These are phyloP conservation scores for Narthecium ossifragum DNA, from an alignment of 106 monocot genomes.

Conservation along the genomic window DNA sequence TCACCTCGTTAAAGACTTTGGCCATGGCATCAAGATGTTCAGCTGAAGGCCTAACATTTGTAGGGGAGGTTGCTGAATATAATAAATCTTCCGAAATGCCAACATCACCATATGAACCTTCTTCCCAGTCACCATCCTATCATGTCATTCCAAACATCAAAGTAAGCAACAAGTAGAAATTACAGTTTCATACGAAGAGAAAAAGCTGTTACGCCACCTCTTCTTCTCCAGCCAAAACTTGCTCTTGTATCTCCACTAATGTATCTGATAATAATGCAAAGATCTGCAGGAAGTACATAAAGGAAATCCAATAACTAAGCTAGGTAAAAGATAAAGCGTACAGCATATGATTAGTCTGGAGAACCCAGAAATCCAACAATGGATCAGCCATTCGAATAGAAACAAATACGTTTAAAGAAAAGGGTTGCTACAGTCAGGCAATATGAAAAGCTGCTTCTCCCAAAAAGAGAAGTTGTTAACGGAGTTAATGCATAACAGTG, in stretches of 20 bases:
- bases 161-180: background rate
- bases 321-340: too few species aligned
- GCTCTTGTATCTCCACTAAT: conserved; percentile 77
- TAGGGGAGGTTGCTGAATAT: conserved; percentile 37
- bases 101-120: conserved; percentile 20
- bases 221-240: conserved; percentile 45
- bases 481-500: too few species aligned
- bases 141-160: background rate
- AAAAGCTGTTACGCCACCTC: conserved; percentile 2
- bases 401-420: too few species aligned
- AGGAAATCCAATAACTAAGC: background rate
- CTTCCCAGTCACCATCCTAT: conserved; percentile 91
- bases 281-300: conserved; percentile 39
- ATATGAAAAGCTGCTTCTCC: too few species aligned
- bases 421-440: too few species aligned
- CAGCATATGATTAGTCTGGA: too few species aligned
- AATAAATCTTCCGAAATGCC: conserved; percentile 28
- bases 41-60: conserved; percentile 37
- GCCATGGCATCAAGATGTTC: conserved; percentile 83
- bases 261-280: conserved; percentile 69
- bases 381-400: too few species aligned
- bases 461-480: too few species aligned
- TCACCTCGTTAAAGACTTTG: conserved; percentile 67
- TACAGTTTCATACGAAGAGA: background rate
- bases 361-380: too few species aligned